These are phyloP conservation scores for Adansonia madagascariensis DNA, from an alignment of 441 rosid genomes.

Conservation along the genomic window DNA sequence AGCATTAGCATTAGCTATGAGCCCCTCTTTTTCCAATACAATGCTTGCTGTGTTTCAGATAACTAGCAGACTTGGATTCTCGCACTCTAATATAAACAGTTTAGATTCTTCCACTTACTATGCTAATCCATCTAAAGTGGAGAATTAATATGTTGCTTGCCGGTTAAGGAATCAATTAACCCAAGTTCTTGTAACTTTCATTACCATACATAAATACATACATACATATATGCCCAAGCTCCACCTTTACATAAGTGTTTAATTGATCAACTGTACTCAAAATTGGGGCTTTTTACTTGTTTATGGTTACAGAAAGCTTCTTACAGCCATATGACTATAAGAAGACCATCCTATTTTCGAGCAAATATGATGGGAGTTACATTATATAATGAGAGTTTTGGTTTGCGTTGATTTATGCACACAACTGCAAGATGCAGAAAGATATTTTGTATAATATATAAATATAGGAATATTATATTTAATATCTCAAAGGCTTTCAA, in stretches of 20 bases:
- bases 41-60: not conserved
- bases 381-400: not conserved
- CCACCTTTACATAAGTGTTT: not conserved
- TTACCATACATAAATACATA: not conserved
- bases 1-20: not conserved
- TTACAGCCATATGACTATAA: no score
- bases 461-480: no score
- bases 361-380: not conserved
- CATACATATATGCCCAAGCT: not conserved
- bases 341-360: not conserved
- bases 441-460: not conserved
- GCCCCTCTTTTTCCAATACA: slow-evolving; percentile 4
- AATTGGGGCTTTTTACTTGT: not conserved
- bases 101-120: not conserved
- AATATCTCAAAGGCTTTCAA: not conserved
- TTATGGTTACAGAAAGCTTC: not conserved
- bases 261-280: not conserved
- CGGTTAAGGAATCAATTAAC: not conserved
- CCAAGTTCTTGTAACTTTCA: not conserved
- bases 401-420: not conserved
- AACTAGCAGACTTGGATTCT: not conserved
- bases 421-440: not conserved
- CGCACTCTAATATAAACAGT: not conserved
- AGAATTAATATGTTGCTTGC: slow-evolving; percentile 14
- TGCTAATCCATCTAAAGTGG: slow-evolving; percentile 12